Base-by-base conservation (phyloP, 352 stramenopile species). In the Phytophthora meadii region DNA sequence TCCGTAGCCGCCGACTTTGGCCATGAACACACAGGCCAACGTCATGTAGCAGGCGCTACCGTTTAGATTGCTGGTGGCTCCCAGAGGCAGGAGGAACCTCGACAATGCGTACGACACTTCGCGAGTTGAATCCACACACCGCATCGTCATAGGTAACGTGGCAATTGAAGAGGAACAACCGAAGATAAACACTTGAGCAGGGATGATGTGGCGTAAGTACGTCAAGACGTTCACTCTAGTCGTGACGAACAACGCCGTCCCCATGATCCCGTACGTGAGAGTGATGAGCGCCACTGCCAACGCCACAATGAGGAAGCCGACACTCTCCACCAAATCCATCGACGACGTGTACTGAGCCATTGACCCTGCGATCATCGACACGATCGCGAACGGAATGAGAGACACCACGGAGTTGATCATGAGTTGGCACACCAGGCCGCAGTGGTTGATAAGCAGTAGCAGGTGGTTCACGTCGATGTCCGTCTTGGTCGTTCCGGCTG, bases 141-240 rank as follows among this genome's bases (percentile, higher is more conserved):
- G 84, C 72, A 92, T 76, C 19, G 84, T 92, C 68, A 92, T 83
- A 10, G 86, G 86, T 28, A 94, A 70, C 50, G 83, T 94, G 25
- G 83, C 86, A 32, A 92, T 88, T 17, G 86, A 94, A 5, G 86
- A 94, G 52, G 82, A 87, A 63, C 81, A 94, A 32, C 83, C 82
- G 45, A 92, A 83, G 48, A 88, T 87, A 59, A 94, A 94, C 4
- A 89, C 68, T 57, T 92, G 82, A 4, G 83, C 86, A 1, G 86
- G 86, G 8, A 92, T 53, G 42, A 93, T 89, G 59, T 89, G 48
- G 27, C 69, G 71, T 45, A 94, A 54, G 59, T 87, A 94, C 28
- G 47, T 65, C 65, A 92, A 91, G 10, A 91, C 72, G 60, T 84
- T 92, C 30, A 79, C 76, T 6, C 79, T 53, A n/a, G 83, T 89